Evolutionary conservation across 768 basidiomycete genomes (phyloP).

Genomic region (Lactarius pseudohatsudake): DNA sequence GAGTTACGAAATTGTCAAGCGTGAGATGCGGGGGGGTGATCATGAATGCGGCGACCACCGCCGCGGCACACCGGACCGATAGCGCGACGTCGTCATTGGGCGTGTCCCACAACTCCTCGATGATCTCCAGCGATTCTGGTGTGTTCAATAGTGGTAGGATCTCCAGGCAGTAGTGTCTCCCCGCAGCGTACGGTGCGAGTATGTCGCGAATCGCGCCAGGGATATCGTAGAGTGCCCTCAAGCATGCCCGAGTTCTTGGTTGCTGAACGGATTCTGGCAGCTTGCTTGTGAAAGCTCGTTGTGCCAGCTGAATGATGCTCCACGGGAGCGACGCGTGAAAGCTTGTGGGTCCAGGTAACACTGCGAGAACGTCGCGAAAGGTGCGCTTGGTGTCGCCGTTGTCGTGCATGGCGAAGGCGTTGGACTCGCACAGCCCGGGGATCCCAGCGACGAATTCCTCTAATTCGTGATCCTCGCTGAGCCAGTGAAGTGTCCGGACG

Average conservation of each 20-base stretch:
- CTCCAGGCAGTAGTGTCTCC: not conserved
- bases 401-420: not conserved
- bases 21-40: too few relatives aligned
- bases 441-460: not conserved
- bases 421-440: not conserved
- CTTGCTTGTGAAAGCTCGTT: not conserved
- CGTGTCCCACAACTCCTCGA: not conserved
- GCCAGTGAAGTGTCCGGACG: not conserved
- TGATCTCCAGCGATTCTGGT: not conserved
- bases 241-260: not conserved
- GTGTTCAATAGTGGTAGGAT: not conserved
- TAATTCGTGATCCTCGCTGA: not conserved
- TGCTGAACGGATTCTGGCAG: not conserved
- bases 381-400: too few relatives aligned
- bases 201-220: not conserved
- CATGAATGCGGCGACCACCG: too few relatives aligned
- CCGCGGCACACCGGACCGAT: not conserved
- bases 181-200: not conserved
- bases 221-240: not conserved
- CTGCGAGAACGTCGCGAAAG: constrained; percentile 1
- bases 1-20: too few relatives aligned
- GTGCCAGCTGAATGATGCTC: not conserved
- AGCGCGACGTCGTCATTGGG: not conserved
- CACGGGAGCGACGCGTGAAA: not conserved
- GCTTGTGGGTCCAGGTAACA: not conserved